Percentiles rank a stretch among this genome's conserved stretches.
Conservation (phyloP, 1,284 basidiomycete species). For the Agaricales sp. region DNA sequence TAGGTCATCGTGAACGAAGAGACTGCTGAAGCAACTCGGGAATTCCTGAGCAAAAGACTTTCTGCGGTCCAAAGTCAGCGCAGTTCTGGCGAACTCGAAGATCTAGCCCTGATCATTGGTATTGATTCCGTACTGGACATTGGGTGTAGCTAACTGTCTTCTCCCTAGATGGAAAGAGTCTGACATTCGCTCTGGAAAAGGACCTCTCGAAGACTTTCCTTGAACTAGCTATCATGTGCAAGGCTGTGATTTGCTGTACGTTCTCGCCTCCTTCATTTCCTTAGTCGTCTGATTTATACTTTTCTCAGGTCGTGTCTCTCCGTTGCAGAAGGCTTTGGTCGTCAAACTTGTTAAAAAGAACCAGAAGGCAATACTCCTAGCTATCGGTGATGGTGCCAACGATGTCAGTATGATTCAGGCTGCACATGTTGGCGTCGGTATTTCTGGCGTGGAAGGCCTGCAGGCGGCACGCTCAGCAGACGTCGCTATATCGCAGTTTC, state of each 20-base stretch:
- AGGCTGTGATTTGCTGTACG: constrained; percentile 95
- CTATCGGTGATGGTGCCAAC: constrained; percentile 96
- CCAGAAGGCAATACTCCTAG: constrained; percentile 82
- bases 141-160: constrained; percentile 2
- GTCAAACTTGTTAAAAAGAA: constrained; percentile 99
- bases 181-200: constrained; percentile 90
- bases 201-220: constrained; percentile 84
- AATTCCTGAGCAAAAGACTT: constrained; percentile 83
- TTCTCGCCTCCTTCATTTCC: constrained; percentile 11
- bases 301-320: constrained; percentile 82
- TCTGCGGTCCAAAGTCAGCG: constrained; percentile 90
- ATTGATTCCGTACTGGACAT: constrained; percentile 6
- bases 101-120: constrained; percentile 94
- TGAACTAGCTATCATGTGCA: constrained; percentile 96
- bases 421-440: constrained; percentile 95
- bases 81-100: constrained; percentile 85
- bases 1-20: constrained; percentile 94
- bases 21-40: constrained; percentile 71
- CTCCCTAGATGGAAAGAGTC: constrained; percentile 83
- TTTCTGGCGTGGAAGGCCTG: constrained; percentile 92
- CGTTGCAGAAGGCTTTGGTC: constrained; percentile 94
- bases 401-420: constrained; percentile 97
- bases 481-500: constrained; percentile 96
- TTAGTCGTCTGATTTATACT: constrained; percentile 2
- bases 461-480: constrained; percentile 97